Evolutionary conservation across 495 filamentous ascomycete genomes (phyloP).

Genomic region (Echria macrotheca): DNA sequence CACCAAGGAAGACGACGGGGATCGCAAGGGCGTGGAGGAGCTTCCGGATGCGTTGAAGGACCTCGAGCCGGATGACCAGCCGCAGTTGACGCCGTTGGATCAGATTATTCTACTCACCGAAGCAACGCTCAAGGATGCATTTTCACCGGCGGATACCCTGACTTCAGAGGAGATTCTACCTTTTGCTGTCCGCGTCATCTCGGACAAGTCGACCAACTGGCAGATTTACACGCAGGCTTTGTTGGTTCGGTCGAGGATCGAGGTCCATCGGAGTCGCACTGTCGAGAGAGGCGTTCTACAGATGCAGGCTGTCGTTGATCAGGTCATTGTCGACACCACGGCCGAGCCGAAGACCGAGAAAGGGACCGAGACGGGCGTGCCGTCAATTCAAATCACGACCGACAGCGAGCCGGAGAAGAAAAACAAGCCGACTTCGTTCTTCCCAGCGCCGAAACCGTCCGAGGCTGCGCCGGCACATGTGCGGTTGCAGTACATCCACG

Average conservation of each 20-base stretch:
- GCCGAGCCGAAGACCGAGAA: slow-evolving; percentile 19
- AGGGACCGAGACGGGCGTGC: slow-evolving; percentile 24
- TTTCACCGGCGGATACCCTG: slow-evolving; percentile 71
- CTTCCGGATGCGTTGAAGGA: slow-evolving; percentile 55
- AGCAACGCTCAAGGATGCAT: slow-evolving; percentile 84
- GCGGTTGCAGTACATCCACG: slow-evolving; percentile 75
- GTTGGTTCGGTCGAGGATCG: slow-evolving; percentile 80
- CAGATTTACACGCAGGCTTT: slow-evolving; percentile 94
- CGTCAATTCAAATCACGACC: slow-evolving; percentile 35
- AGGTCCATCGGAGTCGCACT: slow-evolving; percentile 78
- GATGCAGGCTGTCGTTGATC: slow-evolving; percentile 92
- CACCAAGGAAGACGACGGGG: slow-evolving; percentile 41
- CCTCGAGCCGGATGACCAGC: slow-evolving; percentile 73
- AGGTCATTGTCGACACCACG: slow-evolving; percentile 85
- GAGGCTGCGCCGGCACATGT: slow-evolving; percentile 75
- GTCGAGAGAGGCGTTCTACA: slow-evolving; percentile 86
- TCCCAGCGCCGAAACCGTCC: slow-evolving; percentile 66
- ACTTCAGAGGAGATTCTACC: slow-evolving; percentile 90
- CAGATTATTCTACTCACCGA: slow-evolving; percentile 75
- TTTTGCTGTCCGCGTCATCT: slow-evolving; percentile 81
- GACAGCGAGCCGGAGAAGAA: slow-evolving; percentile 11
- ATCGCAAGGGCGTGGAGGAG: slow-evolving; percentile 35
- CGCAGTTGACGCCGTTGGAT: slow-evolving; percentile 75
- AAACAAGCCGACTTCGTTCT: slow-evolving; percentile 62
- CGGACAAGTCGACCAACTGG: slow-evolving; percentile 91